Evolutionary conservation across 202 grass and related monocot species (phyloP).

Genomic region (Schoenoplectus triqueter): DNA sequence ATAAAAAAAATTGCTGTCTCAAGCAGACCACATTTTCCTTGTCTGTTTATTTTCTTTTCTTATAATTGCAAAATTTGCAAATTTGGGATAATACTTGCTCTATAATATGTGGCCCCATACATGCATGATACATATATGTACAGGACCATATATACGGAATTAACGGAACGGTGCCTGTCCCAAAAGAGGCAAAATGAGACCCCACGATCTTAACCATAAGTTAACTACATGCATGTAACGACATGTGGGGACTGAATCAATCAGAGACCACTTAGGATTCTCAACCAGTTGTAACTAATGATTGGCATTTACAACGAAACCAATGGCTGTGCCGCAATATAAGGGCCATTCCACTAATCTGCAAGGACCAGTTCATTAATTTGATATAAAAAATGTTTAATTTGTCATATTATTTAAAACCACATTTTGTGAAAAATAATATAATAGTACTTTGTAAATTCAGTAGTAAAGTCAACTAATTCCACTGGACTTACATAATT

Average conservation of each 20-base stretch:
- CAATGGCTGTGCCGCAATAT: neutral
- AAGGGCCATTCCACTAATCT: neutral
- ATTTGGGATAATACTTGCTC: neutral
- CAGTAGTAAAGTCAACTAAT: neutral
- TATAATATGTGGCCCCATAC: neutral
- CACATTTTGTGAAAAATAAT: neutral
- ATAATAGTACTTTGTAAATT: neutral
- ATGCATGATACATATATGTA: neutral
- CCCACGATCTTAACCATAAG: conserved; percentile 5
- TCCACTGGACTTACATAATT: neutral
- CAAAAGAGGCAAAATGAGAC: conserved; percentile 23
- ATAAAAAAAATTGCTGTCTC: too few species aligned
- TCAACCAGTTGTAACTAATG: neutral
- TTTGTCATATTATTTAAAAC: neutral
- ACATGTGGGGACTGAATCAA: conserved; percentile 3
- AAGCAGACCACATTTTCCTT: too few species aligned
- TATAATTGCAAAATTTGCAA: too few species aligned
- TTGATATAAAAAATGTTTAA: neutral
- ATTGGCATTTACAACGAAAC: neutral
- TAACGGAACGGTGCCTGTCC: conserved; percentile 23
- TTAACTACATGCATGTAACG: neutral
- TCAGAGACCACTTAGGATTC: conserved; percentile 31
- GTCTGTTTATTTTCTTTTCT: too few species aligned
- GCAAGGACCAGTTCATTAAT: neutral
- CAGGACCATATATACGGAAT: neutral